These are phyloP conservation scores for Populus tremula DNA, from an alignment of 345 rosid genomes.

Conservation along the genomic window DNA sequence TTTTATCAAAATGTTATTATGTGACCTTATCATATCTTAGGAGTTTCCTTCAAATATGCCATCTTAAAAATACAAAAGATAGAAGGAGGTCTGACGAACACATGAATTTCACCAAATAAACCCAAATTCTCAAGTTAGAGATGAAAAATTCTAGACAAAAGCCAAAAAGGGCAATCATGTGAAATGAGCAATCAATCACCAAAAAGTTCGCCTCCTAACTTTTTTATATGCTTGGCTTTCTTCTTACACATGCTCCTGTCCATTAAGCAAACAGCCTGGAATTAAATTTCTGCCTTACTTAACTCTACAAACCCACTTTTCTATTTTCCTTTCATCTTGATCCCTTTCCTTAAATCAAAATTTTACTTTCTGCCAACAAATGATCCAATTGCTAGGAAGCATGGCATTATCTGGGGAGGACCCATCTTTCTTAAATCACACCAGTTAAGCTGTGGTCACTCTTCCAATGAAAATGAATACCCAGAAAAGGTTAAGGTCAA, in stretches of 20 bases:
- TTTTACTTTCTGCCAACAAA: background rate
- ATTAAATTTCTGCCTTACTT: slow-evolving; percentile 30
- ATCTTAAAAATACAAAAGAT: background rate
- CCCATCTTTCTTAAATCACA: background rate
- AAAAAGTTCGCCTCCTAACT: slow-evolving; percentile 21
- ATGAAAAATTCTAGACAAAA: slow-evolving; percentile 9
- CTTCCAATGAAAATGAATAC: background rate
- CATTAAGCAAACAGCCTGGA: slow-evolving; percentile 12
- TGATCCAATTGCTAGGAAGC: background rate
- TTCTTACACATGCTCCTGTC: slow-evolving; percentile 22
- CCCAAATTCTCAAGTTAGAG: background rate
- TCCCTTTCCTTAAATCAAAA: background rate
- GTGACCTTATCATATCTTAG: background rate
- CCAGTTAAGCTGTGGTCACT: background rate
- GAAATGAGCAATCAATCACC: slow-evolving; percentile 9
- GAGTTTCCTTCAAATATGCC: slow-evolving; percentile 3
- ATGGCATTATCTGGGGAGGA: background rate
- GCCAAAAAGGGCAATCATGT: slow-evolving; percentile 22
- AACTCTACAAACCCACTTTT: background rate
- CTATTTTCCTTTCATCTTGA: background rate
- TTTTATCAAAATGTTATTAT: background rate
- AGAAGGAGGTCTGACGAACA: background rate
- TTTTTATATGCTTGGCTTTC: slow-evolving; percentile 27
- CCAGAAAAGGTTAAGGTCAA: background rate
- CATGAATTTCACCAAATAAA: slow-evolving; percentile 4